Conservation (phyloP, 2,329 filamentous ascomycete species). For the Xylaria sp. region DNA sequence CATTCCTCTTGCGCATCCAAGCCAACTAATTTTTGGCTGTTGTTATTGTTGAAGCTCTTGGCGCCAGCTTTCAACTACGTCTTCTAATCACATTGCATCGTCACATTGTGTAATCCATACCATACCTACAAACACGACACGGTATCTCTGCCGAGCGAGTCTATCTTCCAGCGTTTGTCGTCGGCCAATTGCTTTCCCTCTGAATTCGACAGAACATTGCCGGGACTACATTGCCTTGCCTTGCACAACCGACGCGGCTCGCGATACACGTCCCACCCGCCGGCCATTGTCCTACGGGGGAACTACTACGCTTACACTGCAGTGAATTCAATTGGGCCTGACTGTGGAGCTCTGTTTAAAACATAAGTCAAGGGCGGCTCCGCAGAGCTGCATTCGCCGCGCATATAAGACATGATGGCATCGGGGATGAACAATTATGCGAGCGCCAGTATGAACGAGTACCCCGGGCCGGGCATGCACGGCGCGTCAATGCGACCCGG, state of each 20-base stretch:
- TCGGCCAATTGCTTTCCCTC: not conserved
- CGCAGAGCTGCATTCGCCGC: conserved; percentile 11
- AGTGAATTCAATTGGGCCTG: not conserved
- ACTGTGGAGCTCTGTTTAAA: not conserved
- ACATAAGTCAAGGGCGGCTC: not conserved
- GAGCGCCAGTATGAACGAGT: conserved; percentile 50
- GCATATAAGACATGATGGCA: conserved; percentile 34
- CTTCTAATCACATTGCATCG: not conserved
- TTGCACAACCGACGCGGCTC: conserved; percentile 1
- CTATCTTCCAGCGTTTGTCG: not conserved
- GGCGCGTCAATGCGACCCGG: conserved; percentile 47
- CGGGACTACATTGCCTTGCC: conserved; percentile 12
- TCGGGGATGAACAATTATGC: conserved; percentile 50
- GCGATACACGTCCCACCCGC: not conserved
- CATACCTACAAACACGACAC: conserved; percentile 4
- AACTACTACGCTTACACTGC: not conserved
- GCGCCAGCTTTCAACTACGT: conserved; percentile 9
- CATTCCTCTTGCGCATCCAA: conserved; percentile 29
- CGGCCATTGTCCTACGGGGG: not conserved
- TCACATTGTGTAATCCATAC: conserved; percentile 12
- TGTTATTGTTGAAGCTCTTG: conserved; percentile 13
- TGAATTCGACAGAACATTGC: conserved; percentile 1
- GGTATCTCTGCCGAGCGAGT: not conserved
- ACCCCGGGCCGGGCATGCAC: conserved; percentile 44
- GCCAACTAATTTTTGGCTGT: conserved; percentile 27